Evolutionary conservation across 2,329 filamentous ascomycete genomes (phyloP), one percentile per base, ranked within the genome.

Genomic region (Sclerotinia minor): DNA sequence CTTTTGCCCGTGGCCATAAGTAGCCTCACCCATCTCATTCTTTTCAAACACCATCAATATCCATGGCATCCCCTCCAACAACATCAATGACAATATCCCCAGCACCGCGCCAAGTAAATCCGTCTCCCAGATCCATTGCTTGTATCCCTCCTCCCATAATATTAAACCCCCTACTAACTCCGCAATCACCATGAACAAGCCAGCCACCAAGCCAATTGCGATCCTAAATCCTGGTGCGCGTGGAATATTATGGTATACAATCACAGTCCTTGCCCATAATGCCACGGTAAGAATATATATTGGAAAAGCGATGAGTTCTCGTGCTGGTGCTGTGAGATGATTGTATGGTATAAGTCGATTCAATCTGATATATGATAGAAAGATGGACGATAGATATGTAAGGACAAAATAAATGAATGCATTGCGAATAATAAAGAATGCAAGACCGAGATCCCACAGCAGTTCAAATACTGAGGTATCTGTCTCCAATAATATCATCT

Each of bases 361-460:
- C n/a, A 65, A 29, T 26, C 29, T 7, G 73, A 24, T 64, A 47
- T 68, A 74, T 29, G 67, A 54, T 21, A 71, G 66, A 53, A 69
- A 26, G n/a, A 68, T 52, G 35, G 72, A 70, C 5, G 75, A 72
- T 35, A 69, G 21, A 64, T 77, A 74, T 32, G 72, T 73, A 64
- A 78, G 72, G 24, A 70, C 15, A 63, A 77, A 76, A 68, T 80
- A 79, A 61, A 74, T 68, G 57, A 76, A 71, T 35, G 75, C 75
- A 53, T 78, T 72, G 63, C 76, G 73, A 61, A 78, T 49, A 71
- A 78, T 71, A 72, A 79, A 79, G 67, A 78, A 73, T 47, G 75
- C 74, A 17, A 80, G 73, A 52, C 77, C 76, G 24, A 79, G 70
- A 71, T 79, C 76, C 78, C 78, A 80, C 65, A 80, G 74, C 61